Evolutionary conservation across 441 rosid species (phyloP).

Genomic region (Pelargonium fulgidum): DNA sequence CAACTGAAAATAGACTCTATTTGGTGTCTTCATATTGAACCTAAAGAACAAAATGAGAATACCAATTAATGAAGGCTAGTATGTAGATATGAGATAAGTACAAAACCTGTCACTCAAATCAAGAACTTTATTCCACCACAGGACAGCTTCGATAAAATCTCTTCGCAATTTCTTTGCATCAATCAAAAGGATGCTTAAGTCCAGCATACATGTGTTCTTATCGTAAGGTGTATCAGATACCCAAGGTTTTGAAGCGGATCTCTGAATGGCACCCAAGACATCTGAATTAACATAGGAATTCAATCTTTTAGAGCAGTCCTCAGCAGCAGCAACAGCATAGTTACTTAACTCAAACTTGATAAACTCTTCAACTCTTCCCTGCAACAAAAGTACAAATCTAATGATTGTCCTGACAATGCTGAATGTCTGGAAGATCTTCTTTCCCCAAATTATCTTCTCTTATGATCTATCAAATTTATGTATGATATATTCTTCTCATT

Average conservation of each 20-base stretch:
- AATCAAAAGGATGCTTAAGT: conserved; percentile 31
- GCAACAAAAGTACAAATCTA: conserved; percentile 17
- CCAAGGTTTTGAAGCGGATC: conserved; percentile 44
- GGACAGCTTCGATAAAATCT: conserved; percentile 26
- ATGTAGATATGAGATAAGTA: neutral
- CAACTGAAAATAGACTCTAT: neutral
- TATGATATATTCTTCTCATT: neutral
- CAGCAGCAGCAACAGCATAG: conserved; percentile 33
- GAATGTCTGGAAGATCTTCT: neutral
- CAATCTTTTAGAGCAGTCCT: conserved; percentile 36
- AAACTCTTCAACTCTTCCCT: conserved; percentile 41
- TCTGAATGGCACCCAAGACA: conserved; percentile 38
- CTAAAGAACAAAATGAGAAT: neutral
- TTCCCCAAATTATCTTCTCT: neutral
- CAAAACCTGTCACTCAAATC: conserved; percentile 33
- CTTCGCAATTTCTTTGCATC: conserved; percentile 27
- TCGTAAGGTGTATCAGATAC: conserved; percentile 34
- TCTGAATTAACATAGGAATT: conserved; percentile 25
- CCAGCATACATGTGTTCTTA: conserved; percentile 33
- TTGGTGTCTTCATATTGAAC: neutral
- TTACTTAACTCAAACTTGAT: conserved; percentile 26
- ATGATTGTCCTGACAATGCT: neutral
- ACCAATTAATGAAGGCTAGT: neutral
- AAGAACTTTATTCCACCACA: conserved; percentile 42
- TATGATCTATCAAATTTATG: neutral